Base-by-base conservation (phyloP, 108 stramenopile genomes). In the Discostella pseudostelligera region DNA sequence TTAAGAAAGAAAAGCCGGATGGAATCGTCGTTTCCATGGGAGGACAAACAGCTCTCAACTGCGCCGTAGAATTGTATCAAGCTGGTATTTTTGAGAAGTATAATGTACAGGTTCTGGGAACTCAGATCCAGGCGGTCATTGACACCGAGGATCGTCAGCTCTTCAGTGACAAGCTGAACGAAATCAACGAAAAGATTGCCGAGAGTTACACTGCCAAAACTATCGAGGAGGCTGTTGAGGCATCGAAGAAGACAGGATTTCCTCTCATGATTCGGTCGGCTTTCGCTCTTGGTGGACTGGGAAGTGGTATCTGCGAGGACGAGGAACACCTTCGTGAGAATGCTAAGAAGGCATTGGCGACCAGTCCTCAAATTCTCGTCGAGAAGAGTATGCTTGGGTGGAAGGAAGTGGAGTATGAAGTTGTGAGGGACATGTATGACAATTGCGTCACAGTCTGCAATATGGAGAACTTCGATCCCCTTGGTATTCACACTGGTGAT, bases 361-460 rank as follows among this genome's bases (percentile, higher is more conserved):
- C 84, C 25, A 87, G 93, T 65, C 87, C 88, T 42, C 98, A 99
- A 62, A 95, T 99, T 62, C 86, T 99, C 55, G 95, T 99, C 55
- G 98, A 99, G 65, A 96, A 90, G 85, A 90, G 90, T 78, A 91
- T 99, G 82, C 63, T 81, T 51, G 98, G 98, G 65, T 99, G 98
- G 98, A 99, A 99, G 76, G 98, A 99, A 80, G 89, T 98, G 12
- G 98, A 99, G 70, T 99, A 99, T 76, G 98, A 99, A 81, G 93
- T 94, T 56, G 93, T 94, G 48, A 84, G 93, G 37, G 93, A 94
- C 78, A 48, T 74, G 26, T 68, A 83, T 47, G 90, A 94, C 69
- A 96, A 96, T 82, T 94, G 98, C 74, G 90, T 99, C 66, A 99
- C 98, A 55, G 98, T 99, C 24, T 99, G 98, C 76, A 99, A 99